These are phyloP conservation scores for Agaricus sinodeliciosus DNA, from an alignment of 768 basidiomycete genomes.

Conservation along the genomic window DNA sequence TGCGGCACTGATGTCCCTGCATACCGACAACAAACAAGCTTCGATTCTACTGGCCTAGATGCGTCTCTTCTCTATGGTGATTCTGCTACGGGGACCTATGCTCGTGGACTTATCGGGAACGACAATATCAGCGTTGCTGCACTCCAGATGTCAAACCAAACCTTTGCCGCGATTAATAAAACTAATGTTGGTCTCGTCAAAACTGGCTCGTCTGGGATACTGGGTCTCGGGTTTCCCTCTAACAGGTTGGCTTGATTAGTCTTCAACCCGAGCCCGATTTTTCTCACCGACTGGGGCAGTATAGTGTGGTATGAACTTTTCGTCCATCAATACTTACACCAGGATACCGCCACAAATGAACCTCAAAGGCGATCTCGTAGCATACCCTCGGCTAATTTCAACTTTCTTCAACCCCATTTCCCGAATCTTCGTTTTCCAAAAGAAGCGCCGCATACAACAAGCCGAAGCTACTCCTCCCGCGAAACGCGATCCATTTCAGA, in stretches of 20 bases:
- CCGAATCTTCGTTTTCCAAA: constrained; percentile 19
- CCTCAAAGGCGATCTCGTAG: constrained; percentile 10
- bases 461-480: neutral
- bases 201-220: constrained; percentile 56
- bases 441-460: constrained; percentile 7
- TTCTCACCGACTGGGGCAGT: constrained; percentile 20
- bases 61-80: constrained; percentile 61
- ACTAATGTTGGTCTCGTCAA: constrained; percentile 61
- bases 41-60: constrained; percentile 40
- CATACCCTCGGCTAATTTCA: constrained; percentile 14
- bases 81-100: constrained; percentile 63
- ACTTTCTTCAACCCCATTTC: constrained; percentile 21
- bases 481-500: neutral
- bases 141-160: constrained; percentile 42
- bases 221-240: constrained; percentile 70
- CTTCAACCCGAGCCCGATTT: neutral
- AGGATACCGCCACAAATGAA: neutral
- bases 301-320: constrained; percentile 40
- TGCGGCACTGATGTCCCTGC: constrained; percentile 32
- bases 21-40: constrained; percentile 40
- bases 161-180: constrained; percentile 58
- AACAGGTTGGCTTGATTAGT: constrained; percentile 43
- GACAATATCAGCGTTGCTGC: constrained; percentile 53
- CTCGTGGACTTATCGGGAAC: constrained; percentile 54
- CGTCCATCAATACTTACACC: constrained; percentile 11